Evolutionary conservation across 208 protist species (phyloP), one percentile per base, ranked within the genome.

Genomic region (Trypanosoma mega): DNA sequence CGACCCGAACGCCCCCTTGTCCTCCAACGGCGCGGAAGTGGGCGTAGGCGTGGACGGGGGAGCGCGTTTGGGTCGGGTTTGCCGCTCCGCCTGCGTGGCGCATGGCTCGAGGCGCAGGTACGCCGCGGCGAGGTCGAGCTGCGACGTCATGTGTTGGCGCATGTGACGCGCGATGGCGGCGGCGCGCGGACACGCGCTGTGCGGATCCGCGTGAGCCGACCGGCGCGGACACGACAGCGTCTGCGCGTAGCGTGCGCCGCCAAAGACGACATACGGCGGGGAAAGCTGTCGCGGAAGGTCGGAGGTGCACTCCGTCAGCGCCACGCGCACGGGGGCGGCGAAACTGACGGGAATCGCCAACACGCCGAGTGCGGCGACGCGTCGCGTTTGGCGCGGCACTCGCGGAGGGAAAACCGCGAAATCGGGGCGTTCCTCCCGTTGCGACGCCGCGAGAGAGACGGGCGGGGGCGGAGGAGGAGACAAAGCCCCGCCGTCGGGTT

Each of bases 261-360:
- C 87, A 72, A 93, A 93, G 11, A 93, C 70, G 18, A 93, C 57
- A 58, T 80, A 89, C 30, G 74, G 72, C 2, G 83, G 87, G 0
- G 68, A 68, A 21, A 87, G 59, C 30, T 82, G 80, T 7, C 53
- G 24, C 31, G 82, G 80, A 34, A 53, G 21, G 16, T 43, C 31
- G 11, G 39, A 59, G 3, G 58, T 49, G 49, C 53, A 67, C 12
- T 72, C 73, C 49, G 52, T 57, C 26, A 74, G 34, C 18, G 45
- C 58, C 48, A 74, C 54, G 44, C 30, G 16, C 75, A 48, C 36
- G 23, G 16, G 30, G 61, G 51, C 12, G 47, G 46, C 2, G 54
- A 85, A 68, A 34, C 55, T 52, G 16, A 55, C 51, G 14, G 78
- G 78, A 29, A 53, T 48, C 18, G 18, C 31, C 18, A 73, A n/a